Evolutionary conservation across 1,284 basidiomycete species (phyloP), one percentile per base, ranked within the genome.

Genomic region (Filobasidium uniguttulatum): DNA sequence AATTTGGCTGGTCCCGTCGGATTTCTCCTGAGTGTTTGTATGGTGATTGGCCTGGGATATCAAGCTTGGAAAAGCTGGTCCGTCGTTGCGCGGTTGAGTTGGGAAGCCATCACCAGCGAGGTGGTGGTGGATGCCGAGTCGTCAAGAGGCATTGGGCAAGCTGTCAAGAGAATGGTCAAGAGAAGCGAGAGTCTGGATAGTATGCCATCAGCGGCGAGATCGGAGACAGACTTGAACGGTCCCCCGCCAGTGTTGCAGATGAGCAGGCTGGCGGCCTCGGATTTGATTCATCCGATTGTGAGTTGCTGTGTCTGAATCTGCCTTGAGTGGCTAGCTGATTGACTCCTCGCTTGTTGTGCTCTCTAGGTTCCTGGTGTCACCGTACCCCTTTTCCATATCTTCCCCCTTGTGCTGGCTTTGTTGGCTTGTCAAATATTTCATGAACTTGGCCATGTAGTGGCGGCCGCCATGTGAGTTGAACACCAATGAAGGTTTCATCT

Each of bases 301-400:
- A 40, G 37, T 40, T 20, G 14, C 22, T 40, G 19, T 12, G 14
- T 40, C n/a, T 3, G 22, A 12, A 19, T 23, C 3, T 5, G 37
- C 5, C 23, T 22, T 17, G 14, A 12, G 10, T 40, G 37, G n/a
- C 19, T 12, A 4, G 17, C 37, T 14, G 37, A 22, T 5, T 10
- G 15, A 19, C 15, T 34, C 15, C 4, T 4, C 9, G 5, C 19
- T 34, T 19, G 33, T 14, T 15, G n/a, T n/a, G n/a, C n/a, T n/a
- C n/a, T 38, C 14, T 43, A 68, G 66, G 64, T 69, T 34, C 67
- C 67, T 3, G 67, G 67, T 2, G 35, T 68, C 15, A 69, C 65
- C 1, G 54, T 63, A 4, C 67, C 67, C 0, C 47, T 64, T 22
- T 62, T 60, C 0, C 65, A 69, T 40, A 53, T 67, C 0, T 62